These are phyloP conservation scores for Hyaloscypha bicolor DNA, from an alignment of 495 filamentous ascomycete species.

Conservation along the genomic window DNA sequence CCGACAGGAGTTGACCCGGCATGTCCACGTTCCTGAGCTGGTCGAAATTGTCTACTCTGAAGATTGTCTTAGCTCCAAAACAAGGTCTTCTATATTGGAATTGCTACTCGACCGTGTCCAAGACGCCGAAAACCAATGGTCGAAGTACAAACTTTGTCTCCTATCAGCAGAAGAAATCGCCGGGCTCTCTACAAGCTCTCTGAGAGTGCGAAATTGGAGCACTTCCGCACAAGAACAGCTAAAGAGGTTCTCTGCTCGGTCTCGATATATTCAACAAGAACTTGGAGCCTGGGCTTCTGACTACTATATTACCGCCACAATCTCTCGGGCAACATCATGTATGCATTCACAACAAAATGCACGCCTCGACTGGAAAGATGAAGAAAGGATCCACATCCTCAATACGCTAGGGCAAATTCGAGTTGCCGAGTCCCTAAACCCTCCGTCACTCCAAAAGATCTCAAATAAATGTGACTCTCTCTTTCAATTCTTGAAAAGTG, in stretches of 20 bases:
- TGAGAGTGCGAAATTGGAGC: constrained; percentile 32
- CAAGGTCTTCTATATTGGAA: constrained; percentile 30
- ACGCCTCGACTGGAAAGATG: constrained; percentile 1
- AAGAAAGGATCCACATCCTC: constrained; percentile 1
- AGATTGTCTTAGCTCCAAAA: constrained; percentile 50
- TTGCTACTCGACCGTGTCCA: constrained; percentile 59
- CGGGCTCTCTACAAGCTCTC: constrained; percentile 41
- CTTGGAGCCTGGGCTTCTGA: constrained; percentile 6
- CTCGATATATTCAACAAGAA: constrained; percentile 1
- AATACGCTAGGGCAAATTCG: neutral
- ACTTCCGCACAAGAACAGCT: constrained; percentile 15
- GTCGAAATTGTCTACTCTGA: constrained; percentile 46
- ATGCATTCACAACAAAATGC: neutral
- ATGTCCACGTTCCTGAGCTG: constrained; percentile 67
- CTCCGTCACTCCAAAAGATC: neutral
- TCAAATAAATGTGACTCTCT: constrained; percentile 14
- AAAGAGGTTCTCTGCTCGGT: neutral
- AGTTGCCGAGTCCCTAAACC: neutral
- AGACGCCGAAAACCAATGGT: constrained; percentile 59
- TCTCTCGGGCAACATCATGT: neutral
- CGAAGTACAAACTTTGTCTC: constrained; percentile 36
- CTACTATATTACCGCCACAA: constrained; percentile 8
- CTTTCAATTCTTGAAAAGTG: constrained; percentile 2
- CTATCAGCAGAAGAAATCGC: constrained; percentile 54
- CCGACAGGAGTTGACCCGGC: constrained; percentile 64